A percentile compares a stretch with the other conserved stretches of the same genome.
phyloP scores from a whole-genome alignment of 495 filamentous ascomycete genomes.

The Elasticomyces elasticus region DNA sequence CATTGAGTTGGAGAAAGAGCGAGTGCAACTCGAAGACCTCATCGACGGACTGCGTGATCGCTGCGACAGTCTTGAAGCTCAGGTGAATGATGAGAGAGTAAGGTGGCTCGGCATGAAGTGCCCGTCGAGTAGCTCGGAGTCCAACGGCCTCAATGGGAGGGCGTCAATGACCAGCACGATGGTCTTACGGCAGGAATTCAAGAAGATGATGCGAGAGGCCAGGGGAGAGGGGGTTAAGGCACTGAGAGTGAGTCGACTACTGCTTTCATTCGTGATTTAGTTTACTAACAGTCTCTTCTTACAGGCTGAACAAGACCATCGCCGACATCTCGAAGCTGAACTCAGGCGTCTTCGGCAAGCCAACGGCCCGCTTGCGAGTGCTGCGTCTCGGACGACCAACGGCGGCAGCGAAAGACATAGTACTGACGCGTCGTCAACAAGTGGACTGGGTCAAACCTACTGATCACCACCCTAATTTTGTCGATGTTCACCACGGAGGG shows the following conservation, averaged over 20 bases:
- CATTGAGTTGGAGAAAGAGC: slow-evolving; percentile 80
- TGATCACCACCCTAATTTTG: too few relatives aligned
- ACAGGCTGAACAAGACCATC: slow-evolving; percentile 64
- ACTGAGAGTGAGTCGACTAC: slow-evolving; percentile 48
- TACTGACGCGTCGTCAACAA: too few relatives aligned
- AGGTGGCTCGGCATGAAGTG: slow-evolving; percentile 56
- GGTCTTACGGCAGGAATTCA: slow-evolving; percentile 72
- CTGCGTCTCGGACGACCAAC: background rate
- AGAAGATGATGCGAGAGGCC: slow-evolving; percentile 84
- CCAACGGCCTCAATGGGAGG: background rate
- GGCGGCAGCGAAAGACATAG: too few relatives aligned
- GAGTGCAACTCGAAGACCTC: slow-evolving; percentile 62
- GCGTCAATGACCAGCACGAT: slow-evolving; percentile 55
- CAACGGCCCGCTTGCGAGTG: slow-evolving; percentile 24
- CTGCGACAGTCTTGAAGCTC: slow-evolving; percentile 55
- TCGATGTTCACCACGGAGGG: too few relatives aligned
- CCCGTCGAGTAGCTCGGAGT: slow-evolving; percentile 34
- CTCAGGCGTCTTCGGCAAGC: slow-evolving; percentile 48
- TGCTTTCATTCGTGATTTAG: slow-evolving; percentile 2
- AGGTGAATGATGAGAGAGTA: slow-evolving; percentile 63
- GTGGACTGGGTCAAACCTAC: too few relatives aligned
- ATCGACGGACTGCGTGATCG: slow-evolving; percentile 62
- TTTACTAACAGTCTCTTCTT: slow-evolving; percentile 9
- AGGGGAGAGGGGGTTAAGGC: slow-evolving; percentile 59
- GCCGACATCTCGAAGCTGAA: slow-evolving; percentile 52